These are phyloP conservation scores for Incumbomyces delicatus DNA, from an alignment of 2,329 filamentous ascomycete genomes.

Conservation along the genomic window DNA sequence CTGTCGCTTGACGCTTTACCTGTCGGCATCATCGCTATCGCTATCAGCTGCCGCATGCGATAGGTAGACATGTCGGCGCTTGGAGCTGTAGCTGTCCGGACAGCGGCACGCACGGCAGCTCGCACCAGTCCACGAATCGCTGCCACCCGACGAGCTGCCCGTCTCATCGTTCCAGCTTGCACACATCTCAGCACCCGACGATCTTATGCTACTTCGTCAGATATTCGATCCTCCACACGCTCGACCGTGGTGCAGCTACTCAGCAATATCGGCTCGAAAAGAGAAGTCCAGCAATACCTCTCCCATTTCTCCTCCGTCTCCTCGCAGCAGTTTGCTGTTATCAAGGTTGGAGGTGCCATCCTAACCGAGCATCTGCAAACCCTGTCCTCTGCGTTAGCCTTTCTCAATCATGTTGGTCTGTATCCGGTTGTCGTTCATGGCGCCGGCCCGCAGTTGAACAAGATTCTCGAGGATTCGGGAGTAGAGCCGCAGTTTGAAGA, in stretches of 20 bases:
- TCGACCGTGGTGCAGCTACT: conserved; percentile 81
- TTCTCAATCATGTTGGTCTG: conserved; percentile 87
- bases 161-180: conserved; percentile 30
- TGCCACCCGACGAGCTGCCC: conserved; percentile 20
- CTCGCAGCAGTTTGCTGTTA: conserved; percentile 93
- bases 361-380: conserved; percentile 89
- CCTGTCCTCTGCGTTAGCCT: conserved; percentile 77
- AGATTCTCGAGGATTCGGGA: conserved; percentile 76
- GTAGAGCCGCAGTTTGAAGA: conserved; percentile 95
- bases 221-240: conserved; percentile 53
- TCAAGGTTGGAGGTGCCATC: conserved; percentile 96
- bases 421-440: conserved; percentile 95
- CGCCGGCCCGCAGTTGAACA: conserved; percentile 89
- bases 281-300: conserved; percentile 94
- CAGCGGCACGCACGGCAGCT: conserved; percentile 17
- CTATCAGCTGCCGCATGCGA: conserved; percentile 21
- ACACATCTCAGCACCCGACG: conserved; percentile 28
- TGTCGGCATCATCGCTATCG: not conserved
- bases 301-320: conserved; percentile 95
- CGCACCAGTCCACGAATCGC: conserved; percentile 11
- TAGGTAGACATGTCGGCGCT: conserved; percentile 18
- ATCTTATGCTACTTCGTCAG: conserved; percentile 37
- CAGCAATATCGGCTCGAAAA: conserved; percentile 91
- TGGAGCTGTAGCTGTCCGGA: conserved; percentile 19
- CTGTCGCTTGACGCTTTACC: not conserved